A percentile compares a stretch with the other conserved stretches of the same genome.
Conservation (phyloP, 768 basidiomycete genomes). For the Phanerochaete carnosa region DNA sequence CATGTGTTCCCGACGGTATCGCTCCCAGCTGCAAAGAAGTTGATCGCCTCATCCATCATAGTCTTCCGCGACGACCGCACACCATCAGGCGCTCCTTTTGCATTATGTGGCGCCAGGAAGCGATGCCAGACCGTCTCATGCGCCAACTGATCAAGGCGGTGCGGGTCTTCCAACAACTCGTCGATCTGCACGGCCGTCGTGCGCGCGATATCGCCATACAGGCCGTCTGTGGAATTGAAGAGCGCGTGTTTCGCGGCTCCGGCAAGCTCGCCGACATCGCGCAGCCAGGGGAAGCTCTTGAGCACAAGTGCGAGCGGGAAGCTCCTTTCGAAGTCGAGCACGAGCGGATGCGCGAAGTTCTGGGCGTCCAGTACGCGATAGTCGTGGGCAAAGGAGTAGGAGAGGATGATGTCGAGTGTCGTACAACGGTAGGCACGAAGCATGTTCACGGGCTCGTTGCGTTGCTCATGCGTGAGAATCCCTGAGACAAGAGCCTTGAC, state of each 20-base stretch:
- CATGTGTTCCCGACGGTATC: conserved; percentile 41
- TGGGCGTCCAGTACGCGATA: not conserved
- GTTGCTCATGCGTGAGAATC: not conserved
- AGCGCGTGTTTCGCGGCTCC: not conserved
- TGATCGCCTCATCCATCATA: conserved; percentile 19
- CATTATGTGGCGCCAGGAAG: conserved; percentile 14
- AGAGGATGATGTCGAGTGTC: not conserved
- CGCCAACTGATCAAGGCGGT: conserved; percentile 20
- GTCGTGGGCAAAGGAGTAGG: not conserved
- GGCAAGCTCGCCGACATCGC: not conserved
- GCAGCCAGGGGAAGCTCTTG: not conserved
- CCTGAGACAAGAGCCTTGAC: not conserved
- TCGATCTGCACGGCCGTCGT: conserved; percentile 14
- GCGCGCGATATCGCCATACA: conserved; percentile 28
- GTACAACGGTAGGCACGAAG: not conserved
- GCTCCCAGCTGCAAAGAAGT: conserved; percentile 37
- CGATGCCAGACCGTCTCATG: conserved; percentile 37
- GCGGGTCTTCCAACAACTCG: conserved; percentile 20
- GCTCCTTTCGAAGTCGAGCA: not conserved
- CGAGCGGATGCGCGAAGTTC: not conserved
- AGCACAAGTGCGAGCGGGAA: not conserved
- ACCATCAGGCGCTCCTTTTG: not conserved
- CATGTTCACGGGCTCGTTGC: not conserved
- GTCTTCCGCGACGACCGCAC: not conserved
- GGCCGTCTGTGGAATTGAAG: conserved; percentile 35